phyloP scores from a whole-genome alignment of 108 stramenopile genomes.

The Skeletonema costatum region DNA sequence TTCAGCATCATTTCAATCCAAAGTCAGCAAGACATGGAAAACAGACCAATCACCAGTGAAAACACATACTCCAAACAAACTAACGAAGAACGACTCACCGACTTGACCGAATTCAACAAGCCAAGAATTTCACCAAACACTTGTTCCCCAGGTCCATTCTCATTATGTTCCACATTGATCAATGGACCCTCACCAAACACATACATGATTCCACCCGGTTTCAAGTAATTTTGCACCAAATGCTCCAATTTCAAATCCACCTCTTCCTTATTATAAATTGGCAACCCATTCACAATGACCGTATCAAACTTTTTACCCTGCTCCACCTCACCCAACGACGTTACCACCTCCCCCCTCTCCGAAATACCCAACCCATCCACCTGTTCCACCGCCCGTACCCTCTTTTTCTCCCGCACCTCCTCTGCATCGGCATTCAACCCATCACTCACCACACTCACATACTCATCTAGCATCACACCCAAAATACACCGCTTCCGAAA shows the following conservation, averaged over 20 bases:
- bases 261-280: neutral
- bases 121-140: neutral
- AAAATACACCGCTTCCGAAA: neutral
- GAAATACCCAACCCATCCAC: neutral
- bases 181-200: neutral
- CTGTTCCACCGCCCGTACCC: neutral
- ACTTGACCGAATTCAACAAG: neutral
- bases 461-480: neutral
- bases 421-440: neutral
- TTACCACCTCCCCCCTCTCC: too few relatives aligned
- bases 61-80: too few relatives aligned
- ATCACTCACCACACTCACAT: neutral
- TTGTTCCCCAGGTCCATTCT: neutral
- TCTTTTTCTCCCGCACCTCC: neutral
- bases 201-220: neutral
- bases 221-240: neutral
- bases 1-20: too few relatives aligned
- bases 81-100: neutral
- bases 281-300: neutral
- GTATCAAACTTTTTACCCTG: neutral
- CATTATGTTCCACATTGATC: neutral
- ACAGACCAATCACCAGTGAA: neutral
- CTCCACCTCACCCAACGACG: neutral
- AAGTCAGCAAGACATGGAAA: neutral
- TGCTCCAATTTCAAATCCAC: neutral